Conservation (phyloP, 2,329 filamentous ascomycete genomes). For the Rhinocladiella similis region DNA sequence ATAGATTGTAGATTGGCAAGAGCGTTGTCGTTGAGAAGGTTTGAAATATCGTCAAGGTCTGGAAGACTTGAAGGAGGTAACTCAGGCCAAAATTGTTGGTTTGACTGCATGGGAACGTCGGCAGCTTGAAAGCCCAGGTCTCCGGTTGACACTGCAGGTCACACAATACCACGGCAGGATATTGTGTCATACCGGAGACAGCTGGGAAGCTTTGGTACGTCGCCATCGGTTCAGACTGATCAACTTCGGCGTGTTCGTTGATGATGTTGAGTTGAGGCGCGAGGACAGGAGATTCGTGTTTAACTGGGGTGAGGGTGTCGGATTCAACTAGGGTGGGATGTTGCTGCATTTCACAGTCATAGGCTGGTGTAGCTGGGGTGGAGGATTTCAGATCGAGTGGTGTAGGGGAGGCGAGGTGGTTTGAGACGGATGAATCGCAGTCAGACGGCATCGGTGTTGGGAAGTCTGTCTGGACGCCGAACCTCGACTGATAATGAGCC, state of each 20-base stretch:
- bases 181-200: conserved; percentile 91
- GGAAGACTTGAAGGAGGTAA: conserved; percentile 58
- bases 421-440: conserved; percentile 9
- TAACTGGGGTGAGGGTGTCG: conserved; percentile 25
- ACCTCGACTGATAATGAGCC: conserved; percentile 56
- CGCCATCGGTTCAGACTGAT: conserved; percentile 41
- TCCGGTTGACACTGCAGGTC: conserved; percentile 99
- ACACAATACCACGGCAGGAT: conserved; percentile 99
- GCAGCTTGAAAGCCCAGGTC: conserved; percentile 53
- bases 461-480: conserved; percentile 30
- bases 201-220: conserved; percentile 19
- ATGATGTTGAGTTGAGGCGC: conserved; percentile 27
- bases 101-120: conserved; percentile 42
- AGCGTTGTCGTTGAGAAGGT: conserved; percentile 62
- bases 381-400: conserved; percentile 41
- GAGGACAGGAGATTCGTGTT: conserved; percentile 28
- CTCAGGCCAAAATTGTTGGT: conserved; percentile 38
- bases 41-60: conserved; percentile 67
- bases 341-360: conserved; percentile 42
- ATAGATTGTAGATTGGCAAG: conserved; percentile 67
- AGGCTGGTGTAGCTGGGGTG: conserved; percentile 39
- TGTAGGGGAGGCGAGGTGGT: conserved; percentile 24
- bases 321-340: conserved; percentile 36
- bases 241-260: conserved; percentile 36
- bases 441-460: conserved; percentile 11